Base-by-base conservation (phyloP, 2,329 filamentous ascomycete species). In the Curvularia verruculosa region DNA sequence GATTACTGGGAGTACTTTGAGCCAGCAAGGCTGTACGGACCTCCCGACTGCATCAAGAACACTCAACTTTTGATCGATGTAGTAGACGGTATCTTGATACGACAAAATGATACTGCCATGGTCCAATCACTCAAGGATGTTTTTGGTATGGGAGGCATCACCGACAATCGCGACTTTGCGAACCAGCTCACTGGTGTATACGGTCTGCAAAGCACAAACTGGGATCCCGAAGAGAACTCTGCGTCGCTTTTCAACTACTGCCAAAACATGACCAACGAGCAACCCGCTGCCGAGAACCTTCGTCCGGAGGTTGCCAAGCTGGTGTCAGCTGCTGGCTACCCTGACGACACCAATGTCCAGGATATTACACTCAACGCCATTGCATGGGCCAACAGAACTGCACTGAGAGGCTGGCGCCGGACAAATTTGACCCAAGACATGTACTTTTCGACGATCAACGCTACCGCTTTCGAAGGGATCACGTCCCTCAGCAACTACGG, bases 1-100 rank as follows among this genome's bases (percentile, higher is more conserved):
- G 90, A 95, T 65, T 94, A 88, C 75, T 94, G 90, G 66, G 75
- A 83, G 61, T 88, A 87, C 67, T 87, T 81, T 65, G 84, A 86
- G 67, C 83, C 86, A 0, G 80, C 87, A 53, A 79, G 84, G 12
- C 71, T 82, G 18, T 84, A 83, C 55, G 86, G 77, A 2, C 84
- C 86, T 10, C 78, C 81, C 0, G 83, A 85, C 29, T 95, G 91
- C 69, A 83, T 92, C 34, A 76, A 80, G 1, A 82, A 83, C 1
- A 88, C 87, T 0, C 86, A 89, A 69, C 87, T 84, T 29, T 74
- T 87, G 40, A 82, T 81, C 21, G 78, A 86, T 56, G 78, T 87
- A 10, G 72, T 87, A 4, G 87, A 89, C 66, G 84, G 81, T 36
- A 85, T 88, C 60, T 71, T 87, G 8, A 72, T 84, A 46, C 74